These are phyloP conservation scores for Patellaria atrata DNA, from an alignment of 495 filamentous ascomycete genomes.

Conservation along the genomic window DNA sequence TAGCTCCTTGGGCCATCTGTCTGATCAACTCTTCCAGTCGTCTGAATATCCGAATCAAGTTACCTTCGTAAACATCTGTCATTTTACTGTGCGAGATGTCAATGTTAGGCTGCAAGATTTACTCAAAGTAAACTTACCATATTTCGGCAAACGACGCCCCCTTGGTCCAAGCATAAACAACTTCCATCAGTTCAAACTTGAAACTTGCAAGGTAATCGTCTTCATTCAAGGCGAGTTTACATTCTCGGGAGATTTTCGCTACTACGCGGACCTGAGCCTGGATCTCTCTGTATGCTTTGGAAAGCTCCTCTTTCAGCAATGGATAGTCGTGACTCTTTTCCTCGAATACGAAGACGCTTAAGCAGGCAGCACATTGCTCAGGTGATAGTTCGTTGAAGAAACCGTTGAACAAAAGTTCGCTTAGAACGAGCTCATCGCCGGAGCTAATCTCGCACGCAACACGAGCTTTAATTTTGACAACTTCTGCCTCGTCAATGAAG, in stretches of 20 bases:
- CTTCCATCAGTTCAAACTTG: slow-evolving; percentile 91
- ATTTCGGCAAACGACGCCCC: slow-evolving; percentile 88
- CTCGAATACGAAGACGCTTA: slow-evolving; percentile 93
- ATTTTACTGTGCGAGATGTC: slow-evolving; percentile 55
- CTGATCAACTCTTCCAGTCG: slow-evolving; percentile 89
- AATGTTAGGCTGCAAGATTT: slow-evolving; percentile 11
- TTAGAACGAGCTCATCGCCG: slow-evolving; percentile 78
- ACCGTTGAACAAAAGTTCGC: slow-evolving; percentile 86
- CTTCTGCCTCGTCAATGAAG: slow-evolving; percentile 88
- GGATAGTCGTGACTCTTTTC: slow-evolving; percentile 70
- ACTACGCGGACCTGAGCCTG: slow-evolving; percentile 71
- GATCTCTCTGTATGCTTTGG: slow-evolving; percentile 72
- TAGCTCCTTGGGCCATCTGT: slow-evolving; percentile 91
- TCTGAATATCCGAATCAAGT: slow-evolving; percentile 87
- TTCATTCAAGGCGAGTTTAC: slow-evolving; percentile 78
- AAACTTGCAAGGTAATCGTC: slow-evolving; percentile 80
- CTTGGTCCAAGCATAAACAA: slow-evolving; percentile 86
- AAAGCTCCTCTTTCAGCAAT: slow-evolving; percentile 61
- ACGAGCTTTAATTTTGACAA: slow-evolving; percentile 87
- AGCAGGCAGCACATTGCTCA: slow-evolving; percentile 66
- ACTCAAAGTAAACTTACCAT: slow-evolving; percentile 47
- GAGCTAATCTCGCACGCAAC: slow-evolving; percentile 97
- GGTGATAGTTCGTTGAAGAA: slow-evolving; percentile 94
- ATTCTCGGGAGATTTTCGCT: slow-evolving; percentile 85
- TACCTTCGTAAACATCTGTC: slow-evolving; percentile 96